These are phyloP conservation scores for Rickenella mellea DNA, from an alignment of 768 basidiomycete genomes.

Conservation along the genomic window DNA sequence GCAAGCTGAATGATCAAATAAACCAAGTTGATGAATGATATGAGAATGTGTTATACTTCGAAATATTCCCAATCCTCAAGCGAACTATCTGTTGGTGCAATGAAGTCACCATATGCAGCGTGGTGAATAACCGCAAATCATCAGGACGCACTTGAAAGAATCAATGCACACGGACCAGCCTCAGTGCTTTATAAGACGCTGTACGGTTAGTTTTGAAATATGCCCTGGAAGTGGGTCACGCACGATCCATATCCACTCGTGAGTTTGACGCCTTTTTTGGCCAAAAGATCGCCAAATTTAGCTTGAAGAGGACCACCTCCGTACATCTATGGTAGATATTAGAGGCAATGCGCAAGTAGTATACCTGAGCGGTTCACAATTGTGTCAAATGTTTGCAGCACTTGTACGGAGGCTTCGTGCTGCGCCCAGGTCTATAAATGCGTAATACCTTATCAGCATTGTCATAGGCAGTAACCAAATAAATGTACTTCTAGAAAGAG, in stretches of 20 bases:
- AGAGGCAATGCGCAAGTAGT: neutral
- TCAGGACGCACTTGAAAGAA: neutral
- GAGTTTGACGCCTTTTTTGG: slow-evolving; percentile 12
- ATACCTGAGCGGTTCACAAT: no score
- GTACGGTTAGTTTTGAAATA: neutral
- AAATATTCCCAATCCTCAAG: slow-evolving; percentile 26
- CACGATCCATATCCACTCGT: slow-evolving; percentile 3
- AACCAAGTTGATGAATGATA: no score
- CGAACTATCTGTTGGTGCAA: neutral
- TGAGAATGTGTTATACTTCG: no score
- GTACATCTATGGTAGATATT: slow-evolving; percentile 12
- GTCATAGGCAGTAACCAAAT: no score
- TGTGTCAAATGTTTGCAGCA: no score
- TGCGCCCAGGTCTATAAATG: no score
- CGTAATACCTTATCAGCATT: no score
- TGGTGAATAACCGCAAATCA: neutral
- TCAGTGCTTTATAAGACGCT: neutral
- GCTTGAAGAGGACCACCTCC: slow-evolving; percentile 19
- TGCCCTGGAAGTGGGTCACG: neutral
- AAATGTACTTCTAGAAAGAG: no score
- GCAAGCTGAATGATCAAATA: no score
- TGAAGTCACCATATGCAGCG: neutral
- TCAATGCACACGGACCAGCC: neutral
- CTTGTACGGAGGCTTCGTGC: no score
- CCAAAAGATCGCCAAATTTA: slow-evolving; percentile 15